phyloP scores from a whole-genome alignment of 805 yeast species.

The Ascoidea asiatica region DNA sequence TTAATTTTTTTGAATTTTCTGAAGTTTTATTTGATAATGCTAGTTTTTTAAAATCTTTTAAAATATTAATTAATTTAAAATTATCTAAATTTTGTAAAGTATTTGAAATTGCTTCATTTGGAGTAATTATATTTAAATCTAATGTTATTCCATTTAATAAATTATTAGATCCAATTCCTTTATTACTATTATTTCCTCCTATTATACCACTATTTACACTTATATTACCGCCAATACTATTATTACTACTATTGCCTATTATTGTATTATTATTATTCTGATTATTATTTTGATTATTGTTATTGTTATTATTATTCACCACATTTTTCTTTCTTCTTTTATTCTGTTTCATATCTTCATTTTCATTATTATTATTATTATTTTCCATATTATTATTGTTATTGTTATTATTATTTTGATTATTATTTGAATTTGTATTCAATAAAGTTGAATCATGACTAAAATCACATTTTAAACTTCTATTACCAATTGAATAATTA shows the following conservation, averaged over 20 bases:
- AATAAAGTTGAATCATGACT: constrained; percentile 4
- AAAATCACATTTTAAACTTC: constrained; percentile 64
- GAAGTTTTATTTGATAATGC: constrained; percentile 34
- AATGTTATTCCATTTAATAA: constrained; percentile 21
- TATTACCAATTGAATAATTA: constrained; percentile 59
- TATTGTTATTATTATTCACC: no score
- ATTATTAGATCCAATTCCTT: constrained; percentile 25
- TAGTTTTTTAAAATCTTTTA: constrained; percentile 49
- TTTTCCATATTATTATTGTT: constrained; percentile 4
- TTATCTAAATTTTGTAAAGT: constrained; percentile 34
- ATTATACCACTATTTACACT: not conserved
- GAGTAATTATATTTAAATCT: constrained; percentile 21
- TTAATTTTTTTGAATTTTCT: constrained; percentile 50
- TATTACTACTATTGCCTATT: constrained; percentile 5
- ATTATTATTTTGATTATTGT: constrained; percentile 3
- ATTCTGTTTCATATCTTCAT: no score
- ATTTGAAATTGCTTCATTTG: constrained; percentile 30
- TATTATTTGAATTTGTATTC: constrained; percentile 4
- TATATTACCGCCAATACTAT: not conserved
- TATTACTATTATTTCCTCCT: constrained; percentile 11
- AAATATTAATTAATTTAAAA: constrained; percentile 30
- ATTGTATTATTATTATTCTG: not conserved
- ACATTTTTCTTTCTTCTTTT: constrained; percentile 8
- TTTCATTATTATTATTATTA: constrained; percentile 7
- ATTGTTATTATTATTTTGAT: constrained; percentile 1